A percentile compares a stretch with the other conserved stretches of the same genome.
phyloP scores from a whole-genome alignment of 73 alveolate species.

The Durusdinium trenchii region DNA sequence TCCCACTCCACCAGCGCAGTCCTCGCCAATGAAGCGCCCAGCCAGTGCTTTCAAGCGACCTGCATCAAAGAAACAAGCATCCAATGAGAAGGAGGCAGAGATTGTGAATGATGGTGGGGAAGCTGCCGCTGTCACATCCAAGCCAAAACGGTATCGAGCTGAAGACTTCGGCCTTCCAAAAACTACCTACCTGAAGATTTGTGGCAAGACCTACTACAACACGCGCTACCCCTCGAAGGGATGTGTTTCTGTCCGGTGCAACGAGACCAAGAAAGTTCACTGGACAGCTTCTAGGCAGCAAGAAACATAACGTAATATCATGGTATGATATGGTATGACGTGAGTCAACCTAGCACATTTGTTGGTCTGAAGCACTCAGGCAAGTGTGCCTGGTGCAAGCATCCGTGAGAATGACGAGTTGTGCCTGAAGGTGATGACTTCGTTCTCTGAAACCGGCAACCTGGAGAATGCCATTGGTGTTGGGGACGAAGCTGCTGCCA shows the following conservation, averaged over 20 bases:
- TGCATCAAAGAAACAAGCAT: too few species aligned
- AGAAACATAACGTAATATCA: background rate
- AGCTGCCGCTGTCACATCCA: too few species aligned
- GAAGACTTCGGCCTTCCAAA: background rate
- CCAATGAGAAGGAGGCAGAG: too few species aligned
- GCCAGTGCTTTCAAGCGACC: too few species aligned
- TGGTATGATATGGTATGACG: too few species aligned
- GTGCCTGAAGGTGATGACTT: background rate
- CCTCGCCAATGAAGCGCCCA: too few species aligned
- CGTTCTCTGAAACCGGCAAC: background rate
- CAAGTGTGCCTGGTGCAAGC: background rate
- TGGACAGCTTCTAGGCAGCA: background rate
- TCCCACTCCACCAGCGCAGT: too few species aligned
- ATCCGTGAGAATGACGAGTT: background rate
- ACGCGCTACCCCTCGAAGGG: background rate
- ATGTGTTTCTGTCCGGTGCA: background rate
- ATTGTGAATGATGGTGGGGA: too few species aligned
- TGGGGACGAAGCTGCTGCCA: background rate
- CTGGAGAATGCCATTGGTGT: background rate
- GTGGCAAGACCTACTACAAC: background rate
- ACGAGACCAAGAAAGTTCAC: background rate
- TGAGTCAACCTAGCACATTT: background rate
- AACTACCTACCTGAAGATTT: background rate
- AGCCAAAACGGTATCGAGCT: too few species aligned
- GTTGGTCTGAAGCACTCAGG: background rate